Evolutionary conservation across 495 filamentous ascomycete species (phyloP), one percentile per base, ranked within the genome.

Genomic region (Mytilinidion resinicola): DNA sequence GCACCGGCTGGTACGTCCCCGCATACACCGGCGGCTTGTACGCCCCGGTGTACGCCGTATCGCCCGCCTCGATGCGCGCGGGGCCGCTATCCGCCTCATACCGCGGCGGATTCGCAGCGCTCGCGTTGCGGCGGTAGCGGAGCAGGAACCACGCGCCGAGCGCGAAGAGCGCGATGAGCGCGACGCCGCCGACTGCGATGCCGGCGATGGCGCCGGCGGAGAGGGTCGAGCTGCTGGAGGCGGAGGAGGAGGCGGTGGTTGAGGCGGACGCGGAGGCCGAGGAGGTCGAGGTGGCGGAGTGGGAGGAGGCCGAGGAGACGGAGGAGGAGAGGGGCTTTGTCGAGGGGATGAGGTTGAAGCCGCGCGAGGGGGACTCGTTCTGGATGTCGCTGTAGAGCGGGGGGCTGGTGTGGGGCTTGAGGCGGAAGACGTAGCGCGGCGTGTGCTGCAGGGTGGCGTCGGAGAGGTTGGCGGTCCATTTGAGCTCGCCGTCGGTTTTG

Each of bases 131-230:
- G 25, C 39, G 39, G 9, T 42, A 42, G 2, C 39, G 39, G 9
- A 42, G 39, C 4, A 42, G 39, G 8, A 42, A 42, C 39, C 39
- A 12, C 9, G 17, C 9, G 1, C 39, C 39, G 11, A 42, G 9
- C 2, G 39, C 39, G 17, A 17, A 12, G 9, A 42, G 39, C 2
- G 39, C 39, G 11, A 42, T 17, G 12, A 42, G 3, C 2, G 39
- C 56, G 43, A 30, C 50, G 37, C 17, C 35, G 56, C 51, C 56
- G 56, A 57, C 17, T 10, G 33, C 46, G 3, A 57, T 57, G 46
- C 55, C 55, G 10, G 37, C 56, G 34, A 59, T 59, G 34, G 56
- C 38, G 36, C 56, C 56, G 51, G 34, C 7, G 33, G 17, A 17
- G 25, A 55, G 50, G 39, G 12, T 17, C 12, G 39, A 8, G 17